Conservation (phyloP, 129 eudicot genomes). For the Scalesia atractyloides region DNA sequence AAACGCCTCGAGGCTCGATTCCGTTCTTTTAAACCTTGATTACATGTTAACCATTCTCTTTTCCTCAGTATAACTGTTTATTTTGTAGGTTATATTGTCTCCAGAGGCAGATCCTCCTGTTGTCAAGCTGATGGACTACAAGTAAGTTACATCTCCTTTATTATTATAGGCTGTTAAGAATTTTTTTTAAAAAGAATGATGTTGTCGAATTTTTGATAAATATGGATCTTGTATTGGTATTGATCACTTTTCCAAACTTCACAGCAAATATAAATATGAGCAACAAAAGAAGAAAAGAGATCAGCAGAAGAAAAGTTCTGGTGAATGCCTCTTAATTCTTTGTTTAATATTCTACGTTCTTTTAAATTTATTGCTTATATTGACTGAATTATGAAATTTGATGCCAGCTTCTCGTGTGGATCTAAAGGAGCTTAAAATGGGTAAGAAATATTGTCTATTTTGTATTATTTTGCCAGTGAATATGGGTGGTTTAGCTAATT, state of each 20-base stretch:
- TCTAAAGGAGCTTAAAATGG: conserved; percentile 93
- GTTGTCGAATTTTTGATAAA: conserved; percentile 1
- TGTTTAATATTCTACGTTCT: conserved; percentile 12
- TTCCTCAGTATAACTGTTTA: neutral
- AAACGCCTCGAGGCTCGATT: too few species aligned
- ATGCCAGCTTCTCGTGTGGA: conserved; percentile 81
- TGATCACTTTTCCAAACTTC: conserved; percentile 1
- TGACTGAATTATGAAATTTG: conserved; percentile 33
- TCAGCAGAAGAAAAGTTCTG: conserved; percentile 90
- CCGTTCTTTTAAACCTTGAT: too few species aligned
- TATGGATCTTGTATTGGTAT: neutral
- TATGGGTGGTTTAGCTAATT: neutral
- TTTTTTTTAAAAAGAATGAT: neutral
- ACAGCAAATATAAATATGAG: conserved; percentile 87
- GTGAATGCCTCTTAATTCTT: conserved; percentile 45
- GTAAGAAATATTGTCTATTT: conserved; percentile 42
- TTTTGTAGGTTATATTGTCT: conserved; percentile 72
- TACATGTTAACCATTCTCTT: conserved; percentile 5
- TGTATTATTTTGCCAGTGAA: neutral
- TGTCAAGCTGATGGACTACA: conserved; percentile 81
- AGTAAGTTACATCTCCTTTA: conserved; percentile 47
- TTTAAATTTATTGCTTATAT: conserved; percentile 21
- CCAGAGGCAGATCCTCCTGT: conserved; percentile 98
- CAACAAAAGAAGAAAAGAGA: conserved; percentile 88
- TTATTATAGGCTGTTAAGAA: neutral